A percentile compares a stretch with the other conserved stretches of the same genome.
Conservation (phyloP, 75 land plant species). For the Picea glauca region DNA sequence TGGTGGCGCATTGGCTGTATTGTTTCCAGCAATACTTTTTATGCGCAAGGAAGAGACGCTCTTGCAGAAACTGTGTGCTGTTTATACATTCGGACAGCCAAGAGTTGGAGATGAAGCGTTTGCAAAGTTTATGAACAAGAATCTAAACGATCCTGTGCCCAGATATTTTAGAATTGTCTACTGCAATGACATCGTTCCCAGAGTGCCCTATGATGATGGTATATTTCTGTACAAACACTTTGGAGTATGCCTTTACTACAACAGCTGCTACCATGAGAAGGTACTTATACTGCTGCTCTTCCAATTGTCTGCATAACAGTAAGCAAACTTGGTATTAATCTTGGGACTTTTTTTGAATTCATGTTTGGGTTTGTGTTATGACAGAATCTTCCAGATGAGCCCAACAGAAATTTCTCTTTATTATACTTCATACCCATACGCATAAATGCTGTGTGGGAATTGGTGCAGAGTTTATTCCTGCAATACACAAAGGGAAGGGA, state of each 20-base stretch:
- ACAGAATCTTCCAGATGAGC: conserved; percentile 53
- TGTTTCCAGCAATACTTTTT: conserved; percentile 18
- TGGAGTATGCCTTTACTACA: conserved; percentile 9
- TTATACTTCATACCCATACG: conserved; percentile 15
- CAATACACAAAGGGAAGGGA: conserved; percentile 21
- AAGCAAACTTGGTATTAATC: no score
- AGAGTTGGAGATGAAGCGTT: conserved; percentile 29
- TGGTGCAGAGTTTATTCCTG: conserved; percentile 28
- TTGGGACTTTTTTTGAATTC: neutral
- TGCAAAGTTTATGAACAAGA: conserved; percentile 5
- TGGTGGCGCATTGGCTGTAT: conserved; percentile 23
- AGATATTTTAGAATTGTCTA: conserved; percentile 50
- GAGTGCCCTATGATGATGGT: conserved; percentile 49
- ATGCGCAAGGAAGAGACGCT: conserved; percentile 8
- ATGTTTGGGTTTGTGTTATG: neutral
- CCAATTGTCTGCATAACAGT: neutral
- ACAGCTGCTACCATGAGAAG: conserved; percentile 14
- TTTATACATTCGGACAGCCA: conserved; percentile 33
- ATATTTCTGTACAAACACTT: conserved; percentile 52
- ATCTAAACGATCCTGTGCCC: conserved; percentile 5
- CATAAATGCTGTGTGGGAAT: conserved; percentile 47
- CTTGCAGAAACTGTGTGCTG: neutral
- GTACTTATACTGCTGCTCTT: neutral
- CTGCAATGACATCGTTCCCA: conserved; percentile 48
- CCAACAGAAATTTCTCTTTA: conserved; percentile 49